Conservation (phyloP, 225 moss, liverwort and hornwort genomes). For the Pleurozium schreberi region DNA sequence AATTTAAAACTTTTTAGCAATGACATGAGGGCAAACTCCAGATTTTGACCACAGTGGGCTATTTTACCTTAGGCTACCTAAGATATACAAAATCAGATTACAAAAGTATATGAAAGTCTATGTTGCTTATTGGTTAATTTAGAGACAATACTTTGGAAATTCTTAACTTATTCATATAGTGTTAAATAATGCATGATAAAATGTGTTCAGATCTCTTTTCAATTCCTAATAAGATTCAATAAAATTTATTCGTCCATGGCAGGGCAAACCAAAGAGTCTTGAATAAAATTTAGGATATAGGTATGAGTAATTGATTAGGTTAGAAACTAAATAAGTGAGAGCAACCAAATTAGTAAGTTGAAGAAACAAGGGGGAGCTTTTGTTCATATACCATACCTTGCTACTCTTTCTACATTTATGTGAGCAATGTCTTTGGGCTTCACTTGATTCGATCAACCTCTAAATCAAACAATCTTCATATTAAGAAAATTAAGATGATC, state of each 20-base stretch:
- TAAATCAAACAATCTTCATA: neutral
- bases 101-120: neutral
- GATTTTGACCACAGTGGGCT: too few relatives aligned
- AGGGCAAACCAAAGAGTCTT: too few relatives aligned
- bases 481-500: neutral
- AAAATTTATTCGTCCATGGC: neutral
- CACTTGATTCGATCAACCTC: neutral
- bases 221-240: neutral
- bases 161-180: neutral
- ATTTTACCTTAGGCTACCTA: neutral
- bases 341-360: too few relatives aligned
- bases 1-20: too few relatives aligned
- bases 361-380: too few relatives aligned
- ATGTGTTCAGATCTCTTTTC: fast-evolving
- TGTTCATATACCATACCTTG: too few relatives aligned
- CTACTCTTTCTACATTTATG: too few relatives aligned
- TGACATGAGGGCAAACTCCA: too few relatives aligned
- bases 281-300: too few relatives aligned
- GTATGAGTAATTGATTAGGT: too few relatives aligned
- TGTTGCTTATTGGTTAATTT: neutral
- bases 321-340: neutral
- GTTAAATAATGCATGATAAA: neutral
- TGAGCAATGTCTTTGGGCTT: too few relatives aligned
- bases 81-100: neutral
- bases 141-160: neutral